A percentile compares a stretch with the other conserved stretches of the same genome.
Evolutionary conservation across 805 yeast genomes (phyloP).

Genomic region (Candida verbasci): DNA sequence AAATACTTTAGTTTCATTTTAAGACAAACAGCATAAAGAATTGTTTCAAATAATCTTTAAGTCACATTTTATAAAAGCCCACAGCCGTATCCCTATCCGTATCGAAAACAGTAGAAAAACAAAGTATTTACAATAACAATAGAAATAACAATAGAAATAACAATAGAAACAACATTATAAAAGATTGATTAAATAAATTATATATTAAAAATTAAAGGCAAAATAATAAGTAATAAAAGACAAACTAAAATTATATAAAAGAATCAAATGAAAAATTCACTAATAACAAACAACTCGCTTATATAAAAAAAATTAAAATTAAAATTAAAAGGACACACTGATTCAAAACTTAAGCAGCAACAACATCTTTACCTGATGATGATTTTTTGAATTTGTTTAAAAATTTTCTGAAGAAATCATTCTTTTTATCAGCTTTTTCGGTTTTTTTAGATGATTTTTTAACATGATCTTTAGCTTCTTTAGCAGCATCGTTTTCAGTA

Average conservation of each 20-base stretch:
- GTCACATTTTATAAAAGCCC: too few species aligned
- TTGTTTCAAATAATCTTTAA: too few species aligned
- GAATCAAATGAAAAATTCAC: background rate
- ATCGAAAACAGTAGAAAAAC: too few species aligned
- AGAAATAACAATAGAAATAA: too few species aligned
- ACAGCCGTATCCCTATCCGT: too few species aligned
- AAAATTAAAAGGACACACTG: too few species aligned
- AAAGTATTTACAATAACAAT: too few species aligned
- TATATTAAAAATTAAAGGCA: background rate
- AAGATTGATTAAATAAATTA: background rate
- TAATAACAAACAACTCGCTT: background rate
- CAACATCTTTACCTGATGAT: constrained; percentile 7
- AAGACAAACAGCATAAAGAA: too few species aligned
- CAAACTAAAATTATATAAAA: too few species aligned
- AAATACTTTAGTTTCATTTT: too few species aligned
- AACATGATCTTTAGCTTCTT: constrained; percentile 27
- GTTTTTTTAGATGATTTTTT: constrained; percentile 21
- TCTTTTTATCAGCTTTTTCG: constrained; percentile 34
- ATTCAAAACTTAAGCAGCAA: background rate
- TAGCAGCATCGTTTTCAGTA: constrained; percentile 12
- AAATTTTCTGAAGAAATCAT: constrained; percentile 32
- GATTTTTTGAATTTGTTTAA: constrained; percentile 34
- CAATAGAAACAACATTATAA: too few species aligned
- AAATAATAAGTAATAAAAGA: background rate
- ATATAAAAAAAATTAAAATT: background rate